Evolutionary conservation across 441 rosid species (phyloP).

Genomic region (Biscutella laevigata): DNA sequence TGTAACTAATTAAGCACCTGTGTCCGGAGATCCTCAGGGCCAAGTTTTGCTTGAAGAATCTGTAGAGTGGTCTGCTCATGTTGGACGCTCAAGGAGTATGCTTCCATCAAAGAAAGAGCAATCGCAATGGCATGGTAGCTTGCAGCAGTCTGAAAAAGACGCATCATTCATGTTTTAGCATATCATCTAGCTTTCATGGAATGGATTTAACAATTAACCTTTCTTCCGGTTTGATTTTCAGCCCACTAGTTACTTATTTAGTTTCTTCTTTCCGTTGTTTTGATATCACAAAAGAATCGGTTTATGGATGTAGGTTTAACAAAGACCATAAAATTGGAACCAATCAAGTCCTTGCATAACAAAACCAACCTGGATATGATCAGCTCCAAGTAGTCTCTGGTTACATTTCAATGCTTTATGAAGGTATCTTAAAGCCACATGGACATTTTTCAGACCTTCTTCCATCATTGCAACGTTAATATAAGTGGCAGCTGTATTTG

Average conservation of each 20-base stretch:
- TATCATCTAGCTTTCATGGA: background rate
- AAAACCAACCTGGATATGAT: conserved; percentile 27
- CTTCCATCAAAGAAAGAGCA: conserved; percentile 76
- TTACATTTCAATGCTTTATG: conserved; percentile 28
- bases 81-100: conserved; percentile 68
- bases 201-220: background rate
- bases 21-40: conserved; percentile 66
- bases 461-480: conserved; percentile 29
- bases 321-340: conserved; percentile 6
- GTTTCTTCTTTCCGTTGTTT: background rate
- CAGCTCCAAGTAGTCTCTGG: conserved; percentile 26
- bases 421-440: conserved; percentile 27
- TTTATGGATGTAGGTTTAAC: background rate
- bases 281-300: background rate
- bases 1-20: conserved; percentile 37
- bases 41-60: conserved; percentile 73
- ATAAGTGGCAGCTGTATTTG: conserved; percentile 28
- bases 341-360: background rate
- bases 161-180: background rate
- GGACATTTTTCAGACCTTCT: conserved; percentile 26
- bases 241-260: background rate
- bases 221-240: conserved; percentile 3
- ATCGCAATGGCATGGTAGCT: conserved; percentile 86
- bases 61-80: conserved; percentile 77
- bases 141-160: conserved; percentile 59